Percentiles rank a stretch among this genome's conserved stretches.
Conservation (phyloP, 345 rosid genomes). For the Garcia nutans region DNA sequence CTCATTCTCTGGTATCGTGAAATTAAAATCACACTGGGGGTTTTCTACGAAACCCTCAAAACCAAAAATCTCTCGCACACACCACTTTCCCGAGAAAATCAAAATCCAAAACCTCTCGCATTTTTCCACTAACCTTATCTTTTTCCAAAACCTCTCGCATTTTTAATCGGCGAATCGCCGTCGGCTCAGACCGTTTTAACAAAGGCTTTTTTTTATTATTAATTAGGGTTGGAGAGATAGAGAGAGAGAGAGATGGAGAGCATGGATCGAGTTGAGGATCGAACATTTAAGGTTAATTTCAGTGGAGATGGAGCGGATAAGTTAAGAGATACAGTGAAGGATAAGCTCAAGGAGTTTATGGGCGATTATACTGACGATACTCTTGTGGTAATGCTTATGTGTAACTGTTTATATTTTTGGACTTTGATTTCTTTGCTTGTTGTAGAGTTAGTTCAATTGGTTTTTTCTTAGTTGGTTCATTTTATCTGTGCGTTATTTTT, state of each 20-base stretch:
- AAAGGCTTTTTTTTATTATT: too few species aligned
- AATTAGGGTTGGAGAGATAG: slow-evolving; percentile 10
- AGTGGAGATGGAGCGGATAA: slow-evolving; percentile 70
- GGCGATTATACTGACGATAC: slow-evolving; percentile 96
- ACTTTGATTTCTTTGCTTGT: slow-evolving; percentile 1
- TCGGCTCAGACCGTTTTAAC: not conserved
- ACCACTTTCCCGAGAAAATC: slow-evolving; percentile 9
- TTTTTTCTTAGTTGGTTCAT: not conserved
- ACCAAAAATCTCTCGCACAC: not conserved
- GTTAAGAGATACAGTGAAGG: slow-evolving; percentile 65
- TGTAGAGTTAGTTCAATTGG: not conserved
- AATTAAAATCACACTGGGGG: slow-evolving; percentile 6
- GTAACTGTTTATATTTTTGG: not conserved
- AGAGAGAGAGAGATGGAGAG: slow-evolving; percentile 48
- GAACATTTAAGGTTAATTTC: slow-evolving; percentile 65
- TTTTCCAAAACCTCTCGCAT: too few species aligned
- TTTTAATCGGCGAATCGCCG: not conserved
- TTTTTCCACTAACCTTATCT: not conserved
- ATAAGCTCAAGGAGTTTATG: slow-evolving; percentile 92
- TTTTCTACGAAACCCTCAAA: slow-evolving; percentile 9
- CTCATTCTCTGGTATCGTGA: too few species aligned
- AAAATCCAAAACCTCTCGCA: not conserved
- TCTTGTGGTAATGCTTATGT: slow-evolving; percentile 65
- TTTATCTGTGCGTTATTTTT: not conserved
- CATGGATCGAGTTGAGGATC: slow-evolving; percentile 61